phyloP scores from a whole-genome alignment of 306 rosid species.

The Rubus parviflorus region DNA sequence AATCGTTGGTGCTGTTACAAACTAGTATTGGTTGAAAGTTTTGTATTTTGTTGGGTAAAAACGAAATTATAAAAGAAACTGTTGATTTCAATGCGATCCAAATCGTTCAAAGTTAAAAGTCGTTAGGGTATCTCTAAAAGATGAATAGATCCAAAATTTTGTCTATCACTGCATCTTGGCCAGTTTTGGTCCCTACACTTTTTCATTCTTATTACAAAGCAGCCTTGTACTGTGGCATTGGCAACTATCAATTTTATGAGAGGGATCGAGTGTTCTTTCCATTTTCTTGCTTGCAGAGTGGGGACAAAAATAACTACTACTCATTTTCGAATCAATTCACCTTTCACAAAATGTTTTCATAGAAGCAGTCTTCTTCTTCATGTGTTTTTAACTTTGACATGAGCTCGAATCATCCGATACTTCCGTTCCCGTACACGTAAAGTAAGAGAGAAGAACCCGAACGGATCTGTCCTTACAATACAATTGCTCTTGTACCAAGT shows the following conservation, averaged over 20 bases:
- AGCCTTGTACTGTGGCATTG: background rate
- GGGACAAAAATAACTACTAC: background rate
- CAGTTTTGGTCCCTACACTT: background rate
- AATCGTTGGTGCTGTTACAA: too few species aligned
- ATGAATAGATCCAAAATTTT: too few species aligned
- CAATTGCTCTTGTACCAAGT: too few species aligned
- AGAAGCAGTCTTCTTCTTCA: background rate
- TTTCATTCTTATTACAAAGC: background rate
- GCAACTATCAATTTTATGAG: background rate
- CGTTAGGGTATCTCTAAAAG: too few species aligned
- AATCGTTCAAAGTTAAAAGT: too few species aligned
- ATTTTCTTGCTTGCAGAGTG: background rate
- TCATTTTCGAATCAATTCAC: conserved; percentile 4
- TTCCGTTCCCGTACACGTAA: too few species aligned
- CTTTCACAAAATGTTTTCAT: background rate
- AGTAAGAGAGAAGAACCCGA: too few species aligned
- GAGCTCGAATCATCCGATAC: background rate
- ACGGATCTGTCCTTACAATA: too few species aligned
- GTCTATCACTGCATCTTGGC: background rate
- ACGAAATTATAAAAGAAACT: too few species aligned
- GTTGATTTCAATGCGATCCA: too few species aligned
- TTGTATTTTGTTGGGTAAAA: too few species aligned
- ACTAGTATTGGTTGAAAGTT: too few species aligned
- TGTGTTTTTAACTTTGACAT: background rate
- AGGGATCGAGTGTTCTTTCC: background rate